Evolutionary conservation across 805 yeast species (phyloP), one percentile per base, ranked within the genome.

Genomic region (Wickerhamomyces kurtzmanii): DNA sequence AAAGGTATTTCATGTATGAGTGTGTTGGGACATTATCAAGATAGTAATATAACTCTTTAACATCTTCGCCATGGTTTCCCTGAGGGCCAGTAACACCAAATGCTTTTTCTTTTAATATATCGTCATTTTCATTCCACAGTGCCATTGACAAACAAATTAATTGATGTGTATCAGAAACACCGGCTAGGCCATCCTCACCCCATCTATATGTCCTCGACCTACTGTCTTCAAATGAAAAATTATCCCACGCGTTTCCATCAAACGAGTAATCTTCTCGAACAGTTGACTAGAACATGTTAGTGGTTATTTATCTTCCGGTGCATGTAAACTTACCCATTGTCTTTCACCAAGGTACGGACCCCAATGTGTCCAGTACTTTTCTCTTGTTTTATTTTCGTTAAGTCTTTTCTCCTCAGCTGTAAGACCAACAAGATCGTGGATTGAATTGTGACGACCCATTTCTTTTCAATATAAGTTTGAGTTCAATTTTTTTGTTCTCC

Each of bases 51-150:
- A 76, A 53, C 47, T 82, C 93, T 57, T 86, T 86, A 34, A 84
- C 95, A 51, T 86, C 96, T 50, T 86, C 96, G 31, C 96, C 96
- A 52, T 86, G 96, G 51, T 87, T 87, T 9, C 96, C 96, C 50
- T 86, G 87, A 10, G 83, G 85, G 28, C 93, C 93, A 16, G 95
- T 85, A 22, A 85, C 68, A 3, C 96, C 96, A 52, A 77, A 86
- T 36, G 81, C 62, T 38, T 84, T 76, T 49, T 86, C 96, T 54
- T 86, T 86, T 51, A 86, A 64, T 40, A 84, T 70, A 23, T 71
- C 75, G 55, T 86, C 96, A 40, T 83, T 63, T 39, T 82, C 94
- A 57, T 86, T 86, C 96, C 96, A 86, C 35, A 87, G 62, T 3
- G 87, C 94, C 61, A 86, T 62, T n/a, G 81, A 68, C 40, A 83